Evolutionary conservation across 495 filamentous ascomycete species (phyloP).

Genomic region (Lentithecium fluviatile): DNA sequence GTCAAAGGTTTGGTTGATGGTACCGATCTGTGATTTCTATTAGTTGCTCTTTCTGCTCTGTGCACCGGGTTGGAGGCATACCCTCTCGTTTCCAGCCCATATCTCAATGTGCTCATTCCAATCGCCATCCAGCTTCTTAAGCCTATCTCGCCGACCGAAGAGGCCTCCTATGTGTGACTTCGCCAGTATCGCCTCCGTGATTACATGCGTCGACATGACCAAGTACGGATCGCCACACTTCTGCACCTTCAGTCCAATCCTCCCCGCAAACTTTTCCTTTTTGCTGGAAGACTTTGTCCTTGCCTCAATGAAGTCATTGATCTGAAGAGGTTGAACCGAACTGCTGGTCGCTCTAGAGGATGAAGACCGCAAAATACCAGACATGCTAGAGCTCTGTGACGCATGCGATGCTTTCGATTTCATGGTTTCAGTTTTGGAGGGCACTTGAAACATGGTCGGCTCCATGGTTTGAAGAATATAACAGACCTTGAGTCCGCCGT

Average conservation of each 20-base stretch:
- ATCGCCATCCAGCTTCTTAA: constrained; percentile 7
- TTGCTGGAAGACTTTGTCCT: background rate
- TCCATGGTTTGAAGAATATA: constrained; percentile 20
- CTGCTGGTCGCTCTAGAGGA: too few species aligned
- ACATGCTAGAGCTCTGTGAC: background rate
- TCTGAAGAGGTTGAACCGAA: background rate
- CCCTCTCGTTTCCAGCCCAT: constrained; percentile 19
- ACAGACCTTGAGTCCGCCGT: constrained; percentile 16
- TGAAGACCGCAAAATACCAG: constrained; percentile 1
- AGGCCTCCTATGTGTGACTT: background rate
- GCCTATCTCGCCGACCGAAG: constrained; percentile 1
- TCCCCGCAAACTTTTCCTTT: constrained; percentile 8
- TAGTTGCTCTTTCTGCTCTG: background rate
- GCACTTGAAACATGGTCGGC: constrained; percentile 10
- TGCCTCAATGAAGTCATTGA: constrained; percentile 25
- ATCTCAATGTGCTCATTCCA: constrained; percentile 28
- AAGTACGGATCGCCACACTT: constrained; percentile 10
- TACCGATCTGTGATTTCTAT: constrained; percentile 5
- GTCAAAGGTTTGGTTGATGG: constrained; percentile 15
- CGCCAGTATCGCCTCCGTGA: constrained; percentile 19
- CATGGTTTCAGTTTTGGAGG: constrained; percentile 5
- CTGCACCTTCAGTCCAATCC: constrained; percentile 12
- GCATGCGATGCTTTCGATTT: constrained; percentile 3
- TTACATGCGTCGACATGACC: constrained; percentile 22
- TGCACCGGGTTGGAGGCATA: background rate